Base-by-base conservation (phyloP, 352 stramenopile genomes). In the Pythium graminicola region DNA sequence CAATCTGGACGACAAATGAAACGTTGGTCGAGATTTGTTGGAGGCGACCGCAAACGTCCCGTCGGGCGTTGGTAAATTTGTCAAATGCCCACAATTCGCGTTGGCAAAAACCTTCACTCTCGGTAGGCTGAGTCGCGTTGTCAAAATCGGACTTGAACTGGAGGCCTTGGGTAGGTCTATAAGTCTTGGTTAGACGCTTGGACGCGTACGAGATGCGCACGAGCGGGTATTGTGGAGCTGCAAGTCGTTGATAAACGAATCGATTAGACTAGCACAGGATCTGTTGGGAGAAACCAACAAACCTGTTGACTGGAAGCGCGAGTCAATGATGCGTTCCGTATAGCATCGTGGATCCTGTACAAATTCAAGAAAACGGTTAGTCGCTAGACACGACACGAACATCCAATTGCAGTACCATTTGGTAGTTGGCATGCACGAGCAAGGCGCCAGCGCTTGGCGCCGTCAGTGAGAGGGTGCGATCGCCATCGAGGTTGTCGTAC, bases 401-500 rank as follows among this genome's bases (percentile, higher is more conserved):
- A n/a, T n/a, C n/a, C n/a, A n/a, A n/a, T n/a, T 3, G 6, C 13
- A 13, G 1, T 56, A 78, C 72, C 41, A 73, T 61, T 67, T 72
- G 69, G 57, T 85, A 81, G 51, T 73, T 81, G 10, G 65, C 38
- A 49, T 81, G 72, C 0, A 69, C 62, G 31, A 82, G 63, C 33
- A 85, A 55, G 19, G 73, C 50, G 22, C 74, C 74, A 17, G 58
- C 31, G 39, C 64, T 72, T 14, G 72, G 72, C 20, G 70, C 69
- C 50, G 65, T 60, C 6, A 85, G 44, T 17, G 68, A 61, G 9
- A 62, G 50, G 3, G 55, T 71, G 35, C 70, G 66, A 6, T 42
- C 68, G 6, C 69, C 68, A 53, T 85, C 74, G 7, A 85, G 38
- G 41, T 77, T 85, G 13, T 81, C 74, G 51, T 81, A 85, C 27